Conservation (phyloP, 2,329 filamentous ascomycete species). For the Fusarium sp. region DNA sequence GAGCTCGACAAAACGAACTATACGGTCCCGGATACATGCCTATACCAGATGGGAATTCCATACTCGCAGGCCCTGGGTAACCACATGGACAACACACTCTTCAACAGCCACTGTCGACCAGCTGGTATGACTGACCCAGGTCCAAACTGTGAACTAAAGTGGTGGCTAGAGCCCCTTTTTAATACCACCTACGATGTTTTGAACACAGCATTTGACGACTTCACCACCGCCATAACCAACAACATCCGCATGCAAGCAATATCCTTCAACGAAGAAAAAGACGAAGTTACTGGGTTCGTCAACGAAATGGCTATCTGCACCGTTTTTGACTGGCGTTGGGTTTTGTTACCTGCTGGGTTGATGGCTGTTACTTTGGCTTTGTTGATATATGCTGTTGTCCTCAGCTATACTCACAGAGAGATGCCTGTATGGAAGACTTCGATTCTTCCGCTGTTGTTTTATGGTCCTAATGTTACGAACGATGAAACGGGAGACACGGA, state of each 20-base stretch:
- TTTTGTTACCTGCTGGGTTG: background rate
- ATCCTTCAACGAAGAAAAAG: accelerated
- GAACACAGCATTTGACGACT: background rate
- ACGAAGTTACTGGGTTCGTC: background rate
- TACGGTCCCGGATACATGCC: too few relatives aligned
- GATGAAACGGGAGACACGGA: background rate
- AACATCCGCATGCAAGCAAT: background rate
- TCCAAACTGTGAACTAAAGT: too few relatives aligned
- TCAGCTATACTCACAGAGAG: background rate
- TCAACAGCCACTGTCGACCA: too few relatives aligned
- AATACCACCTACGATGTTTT: background rate
- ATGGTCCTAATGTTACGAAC: background rate
- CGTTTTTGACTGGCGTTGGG: slow-evolving; percentile 14
- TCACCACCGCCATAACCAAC: slow-evolving; percentile 7
- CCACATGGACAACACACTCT: too few relatives aligned
- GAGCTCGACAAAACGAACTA: too few relatives aligned
- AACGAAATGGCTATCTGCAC: slow-evolving; percentile 8
- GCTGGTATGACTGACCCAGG: too few relatives aligned
- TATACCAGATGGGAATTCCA: too few relatives aligned
- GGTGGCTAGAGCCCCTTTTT: background rate
- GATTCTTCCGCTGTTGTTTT: slow-evolving; percentile 4
- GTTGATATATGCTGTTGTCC: background rate
- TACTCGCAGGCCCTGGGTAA: too few relatives aligned
- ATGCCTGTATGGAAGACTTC: slow-evolving; percentile 15
- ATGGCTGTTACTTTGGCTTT: background rate